phyloP scores from a whole-genome alignment of 1,139 yeast species.

The Pneumocystis sp. region DNA sequence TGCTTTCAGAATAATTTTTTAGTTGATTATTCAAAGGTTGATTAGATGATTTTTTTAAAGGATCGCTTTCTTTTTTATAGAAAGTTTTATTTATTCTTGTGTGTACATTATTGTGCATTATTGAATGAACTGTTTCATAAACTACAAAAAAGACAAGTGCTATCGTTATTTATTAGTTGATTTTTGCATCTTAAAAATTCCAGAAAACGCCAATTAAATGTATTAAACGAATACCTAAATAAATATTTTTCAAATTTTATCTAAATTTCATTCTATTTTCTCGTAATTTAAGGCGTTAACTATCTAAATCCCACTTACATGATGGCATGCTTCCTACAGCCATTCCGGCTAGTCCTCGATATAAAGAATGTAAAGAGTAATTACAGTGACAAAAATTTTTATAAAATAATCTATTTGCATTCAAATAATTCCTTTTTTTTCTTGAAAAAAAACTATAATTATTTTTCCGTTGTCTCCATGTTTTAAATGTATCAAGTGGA shows the following conservation, averaged over 20 bases:
- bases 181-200: neutral
- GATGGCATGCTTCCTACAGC: slow-evolving; percentile 89
- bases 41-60: neutral
- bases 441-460: slow-evolving; percentile 36
- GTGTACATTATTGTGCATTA: neutral
- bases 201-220: neutral
- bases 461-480: slow-evolving; percentile 86
- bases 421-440: neutral
- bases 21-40: neutral
- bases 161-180: neutral
- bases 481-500: slow-evolving; percentile 90
- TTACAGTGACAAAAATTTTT: neutral
- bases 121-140: neutral
- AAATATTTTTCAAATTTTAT: neutral
- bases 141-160: neutral
- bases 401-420: neutral
- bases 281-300: neutral
- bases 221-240: neutral
- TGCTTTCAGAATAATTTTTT: neutral
- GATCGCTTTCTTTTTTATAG: neutral
- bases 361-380: slow-evolving; percentile 28
- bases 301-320: slow-evolving; percentile 15
- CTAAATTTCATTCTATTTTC: neutral
- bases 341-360: slow-evolving; percentile 83
- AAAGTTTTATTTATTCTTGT: neutral